Evolutionary conservation across 2,329 filamentous ascomycete species (phyloP).

Genomic region (Penicillium freii): DNA sequence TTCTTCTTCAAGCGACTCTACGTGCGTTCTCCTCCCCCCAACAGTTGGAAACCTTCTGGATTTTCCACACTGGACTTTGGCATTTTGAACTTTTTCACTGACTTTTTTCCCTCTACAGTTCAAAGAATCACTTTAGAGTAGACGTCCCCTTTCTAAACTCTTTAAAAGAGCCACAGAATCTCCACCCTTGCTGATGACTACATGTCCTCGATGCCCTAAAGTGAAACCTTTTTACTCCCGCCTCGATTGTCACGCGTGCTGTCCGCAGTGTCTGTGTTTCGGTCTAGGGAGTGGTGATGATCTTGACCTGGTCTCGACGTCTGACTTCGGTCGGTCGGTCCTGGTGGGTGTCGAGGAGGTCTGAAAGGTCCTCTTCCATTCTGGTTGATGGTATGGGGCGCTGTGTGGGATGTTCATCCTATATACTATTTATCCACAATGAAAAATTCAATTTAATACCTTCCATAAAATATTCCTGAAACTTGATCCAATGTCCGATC

Average conservation of each 20-base stretch:
- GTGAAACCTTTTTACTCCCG: conserved; percentile 67
- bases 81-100: conserved; percentile 12
- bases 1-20: conserved; percentile 16
- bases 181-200: conserved; percentile 91
- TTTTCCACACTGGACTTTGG: not conserved
- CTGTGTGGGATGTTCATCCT: not conserved
- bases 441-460: not conserved
- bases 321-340: conserved; percentile 72
- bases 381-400: conserved; percentile 41
- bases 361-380: conserved; percentile 69
- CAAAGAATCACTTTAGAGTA: conserved; percentile 98
- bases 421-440: too few species aligned
- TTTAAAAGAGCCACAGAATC: conserved; percentile 87
- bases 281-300: conserved; percentile 89
- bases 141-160: conserved; percentile 86
- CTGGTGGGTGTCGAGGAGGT: conserved; percentile 85
- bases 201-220: conserved; percentile 84
- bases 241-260: conserved; percentile 36
- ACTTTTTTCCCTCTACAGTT: conserved; percentile 36
- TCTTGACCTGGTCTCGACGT: conserved; percentile 73
- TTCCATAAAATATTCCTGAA: too few species aligned
- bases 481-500: too few species aligned
- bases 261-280: conserved; percentile 45
- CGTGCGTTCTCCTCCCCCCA: conserved; percentile 10
- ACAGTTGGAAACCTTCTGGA: not conserved